Evolutionary conservation across 23 red algal genomes (phyloP).

Genomic region (Gracilaria caudata): DNA sequence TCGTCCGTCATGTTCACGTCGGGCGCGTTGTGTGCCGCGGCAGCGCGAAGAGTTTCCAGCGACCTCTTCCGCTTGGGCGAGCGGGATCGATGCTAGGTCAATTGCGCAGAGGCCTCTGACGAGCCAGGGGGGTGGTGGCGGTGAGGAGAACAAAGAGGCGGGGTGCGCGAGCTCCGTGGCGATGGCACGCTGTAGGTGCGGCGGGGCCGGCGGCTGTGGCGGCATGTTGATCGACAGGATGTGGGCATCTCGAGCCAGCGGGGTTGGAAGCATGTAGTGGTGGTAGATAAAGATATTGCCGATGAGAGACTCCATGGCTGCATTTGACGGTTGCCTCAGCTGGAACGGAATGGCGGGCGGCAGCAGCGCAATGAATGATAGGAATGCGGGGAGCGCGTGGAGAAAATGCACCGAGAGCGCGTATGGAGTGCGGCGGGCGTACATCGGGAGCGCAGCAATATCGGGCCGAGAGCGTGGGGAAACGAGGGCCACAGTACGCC

Average conservation of each 20-base stretch:
- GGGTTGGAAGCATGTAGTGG: neutral
- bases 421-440: too few species aligned
- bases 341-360: neutral
- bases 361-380: too few species aligned
- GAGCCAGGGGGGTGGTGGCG: neutral
- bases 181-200: conserved; percentile 13
- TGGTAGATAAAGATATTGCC: neutral
- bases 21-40: conserved; percentile 44
- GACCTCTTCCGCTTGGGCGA: conserved; percentile 32
- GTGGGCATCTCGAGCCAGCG: neutral
- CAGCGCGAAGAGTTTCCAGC: conserved; percentile 4
- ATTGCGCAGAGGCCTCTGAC: too few species aligned
- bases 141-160: neutral
- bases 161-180: neutral
- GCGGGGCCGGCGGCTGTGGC: conserved; percentile 10
- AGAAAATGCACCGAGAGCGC: too few species aligned
- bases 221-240: conserved; percentile 3
- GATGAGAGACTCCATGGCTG: neutral
- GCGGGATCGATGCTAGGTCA: neutral
- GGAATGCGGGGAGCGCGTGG: too few species aligned
- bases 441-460: too few species aligned
- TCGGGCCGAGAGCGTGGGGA: too few species aligned
- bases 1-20: conserved; percentile 40
- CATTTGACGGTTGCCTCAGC: too few species aligned
- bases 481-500: too few species aligned